Evolutionary conservation across 1,284 basidiomycete species (phyloP).

Genomic region (Malassezia restricta): DNA sequence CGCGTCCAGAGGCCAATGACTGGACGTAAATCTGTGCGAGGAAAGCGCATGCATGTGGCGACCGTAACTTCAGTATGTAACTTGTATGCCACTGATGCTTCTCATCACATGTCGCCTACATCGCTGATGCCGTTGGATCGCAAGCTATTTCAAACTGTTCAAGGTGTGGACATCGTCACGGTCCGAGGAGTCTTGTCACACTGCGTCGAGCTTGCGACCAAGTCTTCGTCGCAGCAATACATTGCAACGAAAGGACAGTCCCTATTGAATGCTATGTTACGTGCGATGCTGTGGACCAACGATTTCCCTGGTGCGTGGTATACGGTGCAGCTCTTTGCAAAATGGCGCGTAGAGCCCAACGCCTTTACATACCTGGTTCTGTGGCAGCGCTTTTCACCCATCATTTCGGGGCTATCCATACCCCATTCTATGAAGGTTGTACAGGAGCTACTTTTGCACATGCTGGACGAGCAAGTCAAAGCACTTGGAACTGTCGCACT

Average conservation of each 20-base stretch:
- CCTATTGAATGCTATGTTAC: constrained; percentile 7
- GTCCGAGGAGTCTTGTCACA: not conserved
- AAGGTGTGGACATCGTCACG: not conserved
- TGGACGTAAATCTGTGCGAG: not conserved
- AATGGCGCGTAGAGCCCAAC: not conserved
- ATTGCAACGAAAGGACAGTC: not conserved
- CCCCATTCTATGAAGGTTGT: not conserved
- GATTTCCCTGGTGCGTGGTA: constrained; percentile 5
- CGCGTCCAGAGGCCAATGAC: not conserved
- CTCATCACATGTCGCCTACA: not conserved
- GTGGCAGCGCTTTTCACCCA: constrained; percentile 2
- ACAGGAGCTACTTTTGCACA: not conserved
- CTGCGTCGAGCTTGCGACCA: not conserved
- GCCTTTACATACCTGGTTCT: not conserved
- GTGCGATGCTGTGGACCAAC: not conserved
- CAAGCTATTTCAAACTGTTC: not conserved
- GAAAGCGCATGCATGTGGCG: constrained; percentile 2
- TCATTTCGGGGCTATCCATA: not conserved
- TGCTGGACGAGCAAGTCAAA: not conserved
- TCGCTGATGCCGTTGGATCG: not conserved
- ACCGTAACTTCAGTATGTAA: not conserved
- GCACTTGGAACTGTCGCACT: no score
- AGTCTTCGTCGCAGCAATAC: not conserved
- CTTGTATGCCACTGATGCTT: constrained; percentile 2
- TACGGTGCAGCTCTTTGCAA: not conserved